A percentile compares a stretch with the other conserved stretches of the same genome.
phyloP scores from a whole-genome alignment of 2,329 filamentous ascomycete genomes.

The Aspergillus costaricaensis region DNA sequence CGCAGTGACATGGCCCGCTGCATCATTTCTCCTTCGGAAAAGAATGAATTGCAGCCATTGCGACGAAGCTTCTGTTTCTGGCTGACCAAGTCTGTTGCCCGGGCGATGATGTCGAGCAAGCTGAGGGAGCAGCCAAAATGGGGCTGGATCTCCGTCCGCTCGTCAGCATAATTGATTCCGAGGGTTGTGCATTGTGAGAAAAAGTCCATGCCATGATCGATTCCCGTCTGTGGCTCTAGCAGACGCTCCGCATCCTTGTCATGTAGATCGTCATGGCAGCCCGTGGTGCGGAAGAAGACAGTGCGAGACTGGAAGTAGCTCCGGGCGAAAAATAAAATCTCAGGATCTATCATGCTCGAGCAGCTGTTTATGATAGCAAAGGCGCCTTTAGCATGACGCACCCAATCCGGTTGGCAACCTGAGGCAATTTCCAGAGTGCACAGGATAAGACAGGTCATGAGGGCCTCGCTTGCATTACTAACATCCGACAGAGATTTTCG shows the following conservation, averaged over 20 bases:
- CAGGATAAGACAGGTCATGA: conserved; percentile 5
- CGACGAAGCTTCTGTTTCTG: conserved; percentile 3
- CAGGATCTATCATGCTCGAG: neutral
- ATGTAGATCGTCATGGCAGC: neutral
- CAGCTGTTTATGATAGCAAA: conserved; percentile 5
- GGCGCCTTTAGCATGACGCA: conserved; percentile 1
- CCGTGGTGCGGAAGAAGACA: conserved; percentile 2
- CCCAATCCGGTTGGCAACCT: conserved; percentile 4
- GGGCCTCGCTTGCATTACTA: neutral
- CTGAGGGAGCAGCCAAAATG: conserved; percentile 3
- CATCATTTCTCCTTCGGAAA: conserved; percentile 2
- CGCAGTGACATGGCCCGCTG: neutral
- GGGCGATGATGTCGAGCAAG: conserved; percentile 1
- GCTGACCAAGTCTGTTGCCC: neutral
- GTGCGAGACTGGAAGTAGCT: conserved; percentile 4
- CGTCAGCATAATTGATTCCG: neutral
- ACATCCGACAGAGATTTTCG: neutral
- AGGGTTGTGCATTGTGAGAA: neutral
- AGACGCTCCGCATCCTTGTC: neutral
- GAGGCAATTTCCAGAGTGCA: conserved; percentile 2
- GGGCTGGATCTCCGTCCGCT: neutral
- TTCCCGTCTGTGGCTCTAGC: neutral
- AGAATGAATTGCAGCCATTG: neutral
- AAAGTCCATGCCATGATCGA: neutral
- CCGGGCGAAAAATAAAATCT: neutral